Base-by-base conservation (phyloP, 1,139 yeast genomes). In the Suhomyces bolitotheri region DNA sequence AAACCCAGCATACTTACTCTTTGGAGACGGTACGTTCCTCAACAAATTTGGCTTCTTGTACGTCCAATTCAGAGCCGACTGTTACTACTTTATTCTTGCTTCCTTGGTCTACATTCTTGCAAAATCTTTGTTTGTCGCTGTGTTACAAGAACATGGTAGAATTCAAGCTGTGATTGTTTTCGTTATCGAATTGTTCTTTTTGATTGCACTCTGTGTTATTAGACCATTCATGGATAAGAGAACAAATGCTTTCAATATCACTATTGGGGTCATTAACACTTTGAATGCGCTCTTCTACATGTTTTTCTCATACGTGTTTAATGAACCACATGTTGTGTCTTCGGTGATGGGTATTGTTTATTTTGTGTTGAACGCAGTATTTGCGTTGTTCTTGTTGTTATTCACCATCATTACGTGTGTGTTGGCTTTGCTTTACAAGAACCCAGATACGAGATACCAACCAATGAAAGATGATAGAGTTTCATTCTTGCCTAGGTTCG, bases 391-490 rank as follows among this genome's bases (percentile, higher is more conserved):
- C 53, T 71, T 92, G 53, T 70, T 92, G 54, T 70, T 92, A 36
- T 82, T 89, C 72, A 87, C 96, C 36, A 82, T 90, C 48, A 79
- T 89, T 29, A 87, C 96, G 4, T 89, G 97, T 65, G 71, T 82
- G 8, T 71, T 88, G 59, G 96, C 97, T 0, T 63, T 90, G 49
- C 53, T 90, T 22, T 83, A 87, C 60, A 88, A 84, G 69, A 89
- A 92, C 60, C 98, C 98, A 38, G 98, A 92, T 62, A 81, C 94
- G 11, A 76, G 96, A 50, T 92, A 92, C 66, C 94, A 89, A 69
- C 97, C 97, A 49, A 87, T 92, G 88, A 84, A 85, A 51, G 98
- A 92, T 59, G 98, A 92, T 56, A 80, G 98, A 60, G 94, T 87
- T 38, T 86, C 96, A 15, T 92, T 92, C 62, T 76, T 80, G 50